Percentiles rank a stretch among this genome's conserved stretches.
Evolutionary conservation across 2,329 filamentous ascomycete genomes (phyloP).

Genomic region (Colletotrichum filicis): DNA sequence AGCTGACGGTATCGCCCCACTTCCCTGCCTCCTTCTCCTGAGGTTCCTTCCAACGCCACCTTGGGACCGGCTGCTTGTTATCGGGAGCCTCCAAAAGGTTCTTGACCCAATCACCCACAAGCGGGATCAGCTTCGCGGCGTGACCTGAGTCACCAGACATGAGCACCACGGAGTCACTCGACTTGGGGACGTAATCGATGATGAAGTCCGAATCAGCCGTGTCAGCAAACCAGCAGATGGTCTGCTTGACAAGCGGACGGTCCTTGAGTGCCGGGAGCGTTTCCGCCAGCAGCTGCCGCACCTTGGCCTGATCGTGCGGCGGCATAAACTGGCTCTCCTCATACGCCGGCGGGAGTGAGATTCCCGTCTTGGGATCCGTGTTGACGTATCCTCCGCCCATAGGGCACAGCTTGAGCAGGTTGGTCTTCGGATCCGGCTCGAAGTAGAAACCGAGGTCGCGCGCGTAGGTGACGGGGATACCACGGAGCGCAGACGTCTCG

Average conservation of each 20-base stretch:
- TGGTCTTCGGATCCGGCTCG: slow-evolving; percentile 69
- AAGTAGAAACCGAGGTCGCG: slow-evolving; percentile 74
- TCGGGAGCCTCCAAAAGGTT: slow-evolving; percentile 53
- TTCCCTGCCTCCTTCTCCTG: slow-evolving; percentile 34
- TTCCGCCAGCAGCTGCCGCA: slow-evolving; percentile 61
- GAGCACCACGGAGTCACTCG: slow-evolving; percentile 55
- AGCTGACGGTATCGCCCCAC: slow-evolving; percentile 48
- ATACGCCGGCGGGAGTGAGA: slow-evolving; percentile 43
- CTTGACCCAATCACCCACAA: slow-evolving; percentile 66
- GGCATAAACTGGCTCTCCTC: slow-evolving; percentile 61
- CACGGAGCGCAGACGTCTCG: slow-evolving; percentile 63
- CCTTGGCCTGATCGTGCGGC: slow-evolving; percentile 60
- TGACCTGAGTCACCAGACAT: slow-evolving; percentile 70
- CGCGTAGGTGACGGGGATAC: slow-evolving; percentile 70
- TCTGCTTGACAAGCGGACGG: slow-evolving; percentile 65
- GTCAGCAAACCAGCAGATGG: slow-evolving; percentile 74
- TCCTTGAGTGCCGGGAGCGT: slow-evolving; percentile 64
- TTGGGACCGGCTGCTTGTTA: slow-evolving; percentile 52
- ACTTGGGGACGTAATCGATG: slow-evolving; percentile 67
- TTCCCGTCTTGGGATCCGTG: slow-evolving; percentile 42
- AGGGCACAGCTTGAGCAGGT: slow-evolving; percentile 69
- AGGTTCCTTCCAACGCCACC: slow-evolving; percentile 64
- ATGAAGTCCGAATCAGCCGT: slow-evolving; percentile 69
- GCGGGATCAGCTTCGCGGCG: slow-evolving; percentile 72
- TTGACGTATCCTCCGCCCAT: slow-evolving; percentile 68